phyloP scores from a whole-genome alignment of 768 basidiomycete species.

The Mycena haematopus region DNA sequence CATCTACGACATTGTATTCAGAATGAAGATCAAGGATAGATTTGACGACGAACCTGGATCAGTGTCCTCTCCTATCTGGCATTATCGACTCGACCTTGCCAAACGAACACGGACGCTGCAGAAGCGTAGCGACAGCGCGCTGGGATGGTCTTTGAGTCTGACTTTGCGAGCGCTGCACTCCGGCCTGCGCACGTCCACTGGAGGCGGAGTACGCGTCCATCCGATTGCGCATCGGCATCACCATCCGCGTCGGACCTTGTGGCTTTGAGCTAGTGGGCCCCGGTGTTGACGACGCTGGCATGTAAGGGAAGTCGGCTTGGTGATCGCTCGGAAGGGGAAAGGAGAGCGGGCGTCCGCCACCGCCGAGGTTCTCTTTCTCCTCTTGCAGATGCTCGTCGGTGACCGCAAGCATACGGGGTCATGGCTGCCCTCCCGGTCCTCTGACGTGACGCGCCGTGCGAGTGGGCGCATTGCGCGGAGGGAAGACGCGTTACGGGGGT shows the following conservation, averaged over 20 bases:
- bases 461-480: conserved; percentile 34
- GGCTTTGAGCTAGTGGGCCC: conserved; percentile 24
- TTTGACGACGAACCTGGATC: conserved; percentile 43
- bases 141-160: conserved; percentile 24
- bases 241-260: conserved; percentile 26
- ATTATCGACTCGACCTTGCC: conserved; percentile 37
- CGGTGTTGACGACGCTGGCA: conserved; percentile 22
- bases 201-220: conserved; percentile 25
- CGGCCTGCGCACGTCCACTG: conserved; percentile 17
- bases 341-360: conserved; percentile 32
- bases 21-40: neutral
- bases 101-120: conserved; percentile 39
- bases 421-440: conserved; percentile 42
- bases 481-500: conserved; percentile 40
- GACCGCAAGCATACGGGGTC: conserved; percentile 33
- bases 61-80: conserved; percentile 41
- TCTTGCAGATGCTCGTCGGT: conserved; percentile 40
- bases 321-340: conserved; percentile 33
- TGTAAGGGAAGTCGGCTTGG: conserved; percentile 43
- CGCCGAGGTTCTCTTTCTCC: conserved; percentile 56
- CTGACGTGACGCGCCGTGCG: conserved; percentile 49
- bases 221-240: conserved; percentile 21
- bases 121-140: conserved; percentile 30
- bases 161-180: conserved; percentile 24
- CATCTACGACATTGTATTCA: conserved; percentile 22